A percentile compares a stretch with the other conserved stretches of the same genome.
phyloP scores from a whole-genome alignment of 208 protist species.

The Leishmania braziliensis region DNA sequence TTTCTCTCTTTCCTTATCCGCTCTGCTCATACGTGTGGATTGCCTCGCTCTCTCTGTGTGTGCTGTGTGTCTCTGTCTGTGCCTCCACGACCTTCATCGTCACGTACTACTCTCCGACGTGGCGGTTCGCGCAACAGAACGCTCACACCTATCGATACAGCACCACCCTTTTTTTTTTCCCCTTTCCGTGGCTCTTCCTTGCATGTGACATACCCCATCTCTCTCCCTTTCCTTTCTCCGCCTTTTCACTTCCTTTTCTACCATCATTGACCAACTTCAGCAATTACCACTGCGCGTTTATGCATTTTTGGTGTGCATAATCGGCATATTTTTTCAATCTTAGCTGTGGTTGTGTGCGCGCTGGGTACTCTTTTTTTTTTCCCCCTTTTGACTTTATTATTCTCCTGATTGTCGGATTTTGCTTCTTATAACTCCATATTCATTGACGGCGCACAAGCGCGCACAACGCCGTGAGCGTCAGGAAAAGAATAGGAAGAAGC shows the following conservation, averaged over 20 bases:
- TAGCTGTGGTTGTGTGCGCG: not conserved
- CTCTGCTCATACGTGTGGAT: not conserved
- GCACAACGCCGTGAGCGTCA: not conserved
- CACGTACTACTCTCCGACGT: not conserved
- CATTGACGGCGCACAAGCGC: not conserved
- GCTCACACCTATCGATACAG: not conserved
- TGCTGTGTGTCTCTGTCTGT: not conserved
- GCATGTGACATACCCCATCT: not conserved
- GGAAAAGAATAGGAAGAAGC: not conserved
- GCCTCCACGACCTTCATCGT: not conserved
- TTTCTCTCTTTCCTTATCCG: not conserved
- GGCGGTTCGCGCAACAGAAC: not conserved
- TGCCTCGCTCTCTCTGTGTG: not conserved
- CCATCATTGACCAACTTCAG: not conserved
- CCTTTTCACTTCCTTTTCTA: not conserved
- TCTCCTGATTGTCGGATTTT: conserved; percentile 3
- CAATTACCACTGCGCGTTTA: not conserved
- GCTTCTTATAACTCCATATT: not conserved
- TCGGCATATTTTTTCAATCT: conserved; percentile 2
- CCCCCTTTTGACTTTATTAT: not conserved
- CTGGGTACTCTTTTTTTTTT: not conserved
- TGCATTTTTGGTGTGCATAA: conserved; percentile 7
- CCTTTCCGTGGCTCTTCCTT: not conserved
- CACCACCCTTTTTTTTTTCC: not conserved
- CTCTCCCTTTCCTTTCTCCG: not conserved